Evolutionary conservation across 164 flowering plant species (phyloP), one percentile per base, ranked within the genome.

Genomic region (Taxillus chinensis): DNA sequence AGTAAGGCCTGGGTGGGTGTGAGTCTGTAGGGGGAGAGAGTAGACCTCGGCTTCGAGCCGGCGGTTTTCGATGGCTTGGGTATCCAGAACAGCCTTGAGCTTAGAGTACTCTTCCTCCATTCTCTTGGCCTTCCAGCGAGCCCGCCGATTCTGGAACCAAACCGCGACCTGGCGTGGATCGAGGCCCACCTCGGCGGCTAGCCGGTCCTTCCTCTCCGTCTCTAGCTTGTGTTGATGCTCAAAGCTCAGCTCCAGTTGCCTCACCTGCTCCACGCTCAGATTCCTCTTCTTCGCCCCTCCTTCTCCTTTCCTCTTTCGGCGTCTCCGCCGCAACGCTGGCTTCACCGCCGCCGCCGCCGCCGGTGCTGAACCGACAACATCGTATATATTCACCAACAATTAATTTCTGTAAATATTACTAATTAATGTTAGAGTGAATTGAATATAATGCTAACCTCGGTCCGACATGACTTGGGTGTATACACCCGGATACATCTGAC

Each of bases 111-210:
- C 84, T 41, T 86, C 87, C 69, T 86, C 92, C 14, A 84, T 67
- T 68, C 77, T 80, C 86, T 84, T 82, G 73, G 62, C 78, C 83
- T 81, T 86, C 86, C 84, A 84, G 0, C 92, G 73, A 8, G 87
- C 89, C 61, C 92, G 61, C n/a, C 89, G 56, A 74, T 86, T 86
- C 68, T 86, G 92, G 57, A 86, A 86, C 92, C 92, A 86, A 4
- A 86, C 87, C 2, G 92, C 89, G 2, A 86, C 92, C 45, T 86
- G 92, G 15, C 86, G 73, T 0, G 92, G 89, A 42, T 84, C 89
- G 1, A 86, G 71, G 9, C 87, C 89, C 12, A 86, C 73, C 68
- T 86, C 84, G 10, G 74, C 48, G 3, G 92, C 92, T 3, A 86
- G 66, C 65, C 72, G 52, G 53, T 79, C 89, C 64, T 86, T 86